These are phyloP conservation scores for Geosmithia flava DNA, from an alignment of 2,329 filamentous ascomycete species.

Conservation along the genomic window DNA sequence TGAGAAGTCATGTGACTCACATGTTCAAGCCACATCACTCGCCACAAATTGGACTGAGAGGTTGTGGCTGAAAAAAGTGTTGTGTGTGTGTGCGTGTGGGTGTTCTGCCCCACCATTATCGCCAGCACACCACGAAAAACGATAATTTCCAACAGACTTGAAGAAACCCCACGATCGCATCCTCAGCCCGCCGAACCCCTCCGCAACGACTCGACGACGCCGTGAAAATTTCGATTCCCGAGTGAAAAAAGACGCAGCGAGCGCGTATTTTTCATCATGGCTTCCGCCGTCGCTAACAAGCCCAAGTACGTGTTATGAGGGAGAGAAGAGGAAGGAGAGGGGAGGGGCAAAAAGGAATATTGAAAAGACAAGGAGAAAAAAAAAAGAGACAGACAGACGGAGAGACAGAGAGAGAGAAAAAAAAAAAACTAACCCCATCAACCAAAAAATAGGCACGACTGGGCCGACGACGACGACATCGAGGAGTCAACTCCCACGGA, in stretches of 20 bases:
- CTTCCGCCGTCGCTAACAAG: slow-evolving; percentile 24
- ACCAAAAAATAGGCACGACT: slow-evolving; percentile 56
- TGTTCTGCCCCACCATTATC: slow-evolving; percentile 18
- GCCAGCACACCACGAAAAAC: slow-evolving; percentile 27
- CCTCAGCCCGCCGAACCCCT: slow-evolving; percentile 1
- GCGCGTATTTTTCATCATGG: slow-evolving; percentile 17
- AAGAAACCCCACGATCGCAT: slow-evolving; percentile 24
- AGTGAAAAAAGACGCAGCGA: not conserved
- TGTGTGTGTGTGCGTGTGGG: not conserved
- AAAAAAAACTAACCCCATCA: slow-evolving; percentile 21
- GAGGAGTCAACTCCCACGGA: slow-evolving; percentile 58
- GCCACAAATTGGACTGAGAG: not conserved
- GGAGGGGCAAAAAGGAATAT: no score
- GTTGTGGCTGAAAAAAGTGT: not conserved
- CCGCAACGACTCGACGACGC: not conserved
- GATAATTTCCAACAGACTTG: slow-evolving; percentile 21
- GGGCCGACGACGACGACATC: slow-evolving; percentile 95
- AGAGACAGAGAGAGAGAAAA: not conserved
- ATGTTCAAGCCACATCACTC: not conserved
- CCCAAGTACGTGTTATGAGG: slow-evolving; percentile 20
- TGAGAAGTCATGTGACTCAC: not conserved
- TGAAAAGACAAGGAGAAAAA: no score
- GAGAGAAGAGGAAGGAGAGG: no score
- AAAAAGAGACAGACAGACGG: not conserved
- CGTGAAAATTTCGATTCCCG: not conserved